Conservation (phyloP, 306 rosid species). For the Argentina anserina region DNA sequence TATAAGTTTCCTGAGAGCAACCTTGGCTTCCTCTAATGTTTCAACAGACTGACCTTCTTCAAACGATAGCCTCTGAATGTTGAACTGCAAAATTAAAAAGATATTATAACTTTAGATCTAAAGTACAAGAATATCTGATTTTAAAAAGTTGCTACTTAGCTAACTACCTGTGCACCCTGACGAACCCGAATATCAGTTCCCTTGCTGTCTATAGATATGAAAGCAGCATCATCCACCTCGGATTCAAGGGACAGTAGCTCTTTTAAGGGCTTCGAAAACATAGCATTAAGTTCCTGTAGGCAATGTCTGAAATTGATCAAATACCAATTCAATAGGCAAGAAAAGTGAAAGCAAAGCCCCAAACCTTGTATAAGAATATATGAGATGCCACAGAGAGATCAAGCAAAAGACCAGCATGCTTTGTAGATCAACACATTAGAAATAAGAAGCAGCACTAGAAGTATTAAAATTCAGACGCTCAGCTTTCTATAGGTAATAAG, state of each 20-base stretch:
- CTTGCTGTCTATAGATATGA: slow-evolving; percentile 96
- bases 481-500: too few relatives aligned
- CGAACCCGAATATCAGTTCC: slow-evolving; percentile 96
- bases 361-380: too few relatives aligned
- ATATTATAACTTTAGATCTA: background rate
- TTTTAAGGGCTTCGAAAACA: slow-evolving; percentile 90
- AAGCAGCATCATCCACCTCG: slow-evolving; percentile 95
- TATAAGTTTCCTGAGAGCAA: slow-evolving; percentile 78
- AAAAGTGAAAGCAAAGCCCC: too few relatives aligned
- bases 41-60: slow-evolving; percentile 86
- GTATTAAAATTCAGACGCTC: too few relatives aligned
- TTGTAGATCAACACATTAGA: too few relatives aligned
- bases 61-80: slow-evolving; percentile 87
- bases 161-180: slow-evolving; percentile 89
- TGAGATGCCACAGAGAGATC: background rate
- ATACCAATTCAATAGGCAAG: background rate
- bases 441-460: too few relatives aligned
- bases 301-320: slow-evolving; percentile 10
- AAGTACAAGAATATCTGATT: background rate
- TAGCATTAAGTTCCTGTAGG: slow-evolving; percentile 80
- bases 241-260: slow-evolving; percentile 74
- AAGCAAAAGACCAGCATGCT: background rate
- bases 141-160: background rate
- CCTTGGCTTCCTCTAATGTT: slow-evolving; percentile 91
- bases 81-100: slow-evolving; percentile 56